Conservation (phyloP, 2,329 filamentous ascomycete genomes). For the Colletotrichum cordylinicola region DNA sequence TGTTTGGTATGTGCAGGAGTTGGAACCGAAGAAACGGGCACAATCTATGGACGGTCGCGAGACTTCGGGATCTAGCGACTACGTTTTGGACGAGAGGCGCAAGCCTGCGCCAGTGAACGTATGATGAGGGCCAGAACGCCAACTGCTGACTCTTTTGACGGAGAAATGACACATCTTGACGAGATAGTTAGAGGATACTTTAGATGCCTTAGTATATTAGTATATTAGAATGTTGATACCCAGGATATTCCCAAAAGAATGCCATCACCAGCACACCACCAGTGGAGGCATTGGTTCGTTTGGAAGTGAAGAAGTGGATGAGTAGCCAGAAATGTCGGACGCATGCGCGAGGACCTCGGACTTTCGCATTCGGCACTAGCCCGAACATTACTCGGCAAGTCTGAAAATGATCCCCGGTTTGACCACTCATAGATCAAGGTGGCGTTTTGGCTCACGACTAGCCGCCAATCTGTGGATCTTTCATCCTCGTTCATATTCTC, state of each 20-base stretch:
- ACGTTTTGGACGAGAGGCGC: background rate
- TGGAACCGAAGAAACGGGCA: background rate
- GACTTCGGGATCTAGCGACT: background rate
- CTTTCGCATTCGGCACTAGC: background rate
- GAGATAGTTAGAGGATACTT: background rate
- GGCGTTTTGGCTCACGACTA: background rate
- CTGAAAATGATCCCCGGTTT: background rate
- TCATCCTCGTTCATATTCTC: constrained; percentile 25
- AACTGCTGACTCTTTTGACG: background rate
- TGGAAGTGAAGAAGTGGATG: background rate
- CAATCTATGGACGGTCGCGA: background rate
- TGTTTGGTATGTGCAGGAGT: constrained; percentile 7
- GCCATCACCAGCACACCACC: background rate
- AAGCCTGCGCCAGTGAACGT: background rate
- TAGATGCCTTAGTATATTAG: background rate
- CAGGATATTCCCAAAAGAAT: background rate
- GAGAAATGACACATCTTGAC: background rate
- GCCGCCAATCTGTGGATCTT: background rate
- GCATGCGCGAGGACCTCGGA: background rate
- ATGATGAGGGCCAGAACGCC: background rate
- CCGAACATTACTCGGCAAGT: background rate
- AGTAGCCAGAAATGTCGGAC: background rate
- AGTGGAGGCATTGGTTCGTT: background rate
- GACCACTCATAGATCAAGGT: background rate
- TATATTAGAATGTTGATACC: too few relatives aligned